phyloP scores from a whole-genome alignment of 495 filamentous ascomycete species.

The Hypomontagnella submonticulosa region DNA sequence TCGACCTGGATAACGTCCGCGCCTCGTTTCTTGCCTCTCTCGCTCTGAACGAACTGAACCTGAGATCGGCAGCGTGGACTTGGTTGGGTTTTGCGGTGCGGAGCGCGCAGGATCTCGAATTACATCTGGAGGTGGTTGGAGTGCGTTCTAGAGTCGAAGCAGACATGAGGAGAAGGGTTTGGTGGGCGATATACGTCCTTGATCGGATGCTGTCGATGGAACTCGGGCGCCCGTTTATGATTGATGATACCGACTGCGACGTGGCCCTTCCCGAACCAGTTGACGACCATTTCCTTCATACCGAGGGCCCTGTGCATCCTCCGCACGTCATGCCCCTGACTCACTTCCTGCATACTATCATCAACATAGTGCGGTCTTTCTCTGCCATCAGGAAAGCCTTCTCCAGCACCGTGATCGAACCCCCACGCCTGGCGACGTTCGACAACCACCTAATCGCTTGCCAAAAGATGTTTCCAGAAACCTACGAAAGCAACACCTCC shows the following conservation, averaged over 20 bases:
- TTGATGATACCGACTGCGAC: conserved; percentile 92
- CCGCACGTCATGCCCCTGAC: conserved; percentile 62
- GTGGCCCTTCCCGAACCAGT: conserved; percentile 79
- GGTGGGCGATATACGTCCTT: conserved; percentile 95
- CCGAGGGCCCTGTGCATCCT: conserved; percentile 65
- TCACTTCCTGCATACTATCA: conserved; percentile 77
- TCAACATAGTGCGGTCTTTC: conserved; percentile 86
- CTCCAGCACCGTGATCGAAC: conserved; percentile 72
- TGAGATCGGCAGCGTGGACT: conserved; percentile 88
- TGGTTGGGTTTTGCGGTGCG: conserved; percentile 89
- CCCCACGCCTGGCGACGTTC: conserved; percentile 77
- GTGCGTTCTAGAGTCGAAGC: conserved; percentile 67
- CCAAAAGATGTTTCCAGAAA: conserved; percentile 75
- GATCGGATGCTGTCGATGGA: conserved; percentile 87
- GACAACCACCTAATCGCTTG: conserved; percentile 84
- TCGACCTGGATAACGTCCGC: conserved; percentile 81
- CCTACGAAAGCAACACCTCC: conserved; percentile 71
- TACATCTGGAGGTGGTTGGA: conserved; percentile 73
- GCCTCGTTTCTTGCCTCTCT: conserved; percentile 78
- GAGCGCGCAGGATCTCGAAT: conserved; percentile 87
- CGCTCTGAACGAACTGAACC: conserved; percentile 86
- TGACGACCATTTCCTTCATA: conserved; percentile 83
- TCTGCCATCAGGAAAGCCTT: conserved; percentile 79
- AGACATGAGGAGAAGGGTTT: conserved; percentile 90
- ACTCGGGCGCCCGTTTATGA: conserved; percentile 81